These are phyloP conservation scores for Penicillium palitans DNA, from an alignment of 2,329 filamentous ascomycete species.

Conservation along the genomic window DNA sequence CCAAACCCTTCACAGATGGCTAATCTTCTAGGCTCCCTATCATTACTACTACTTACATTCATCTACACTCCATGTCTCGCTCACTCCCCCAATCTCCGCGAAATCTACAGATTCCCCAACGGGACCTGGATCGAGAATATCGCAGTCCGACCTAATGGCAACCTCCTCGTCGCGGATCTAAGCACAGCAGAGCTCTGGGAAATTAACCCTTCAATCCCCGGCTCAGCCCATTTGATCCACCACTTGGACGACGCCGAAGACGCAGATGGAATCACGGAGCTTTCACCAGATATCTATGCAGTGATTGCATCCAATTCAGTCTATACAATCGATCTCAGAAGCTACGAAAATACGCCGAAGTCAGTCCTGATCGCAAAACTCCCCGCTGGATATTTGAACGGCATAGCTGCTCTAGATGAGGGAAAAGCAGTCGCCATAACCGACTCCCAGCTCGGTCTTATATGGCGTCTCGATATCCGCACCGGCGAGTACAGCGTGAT, in stretches of 20 bases:
- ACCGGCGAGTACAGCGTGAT: constrained; percentile 16
- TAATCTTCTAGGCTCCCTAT: neutral
- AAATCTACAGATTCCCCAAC: constrained; percentile 27
- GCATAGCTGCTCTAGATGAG: constrained; percentile 15
- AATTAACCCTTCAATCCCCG: constrained; percentile 3
- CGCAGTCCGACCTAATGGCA: constrained; percentile 33
- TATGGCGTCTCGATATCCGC: constrained; percentile 18
- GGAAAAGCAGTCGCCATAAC: constrained; percentile 14
- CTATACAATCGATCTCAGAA: constrained; percentile 18
- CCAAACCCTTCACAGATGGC: neutral
- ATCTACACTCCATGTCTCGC: neutral
- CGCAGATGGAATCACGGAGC: constrained; percentile 16
- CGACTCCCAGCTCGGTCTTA: constrained; percentile 14
- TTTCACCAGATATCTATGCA: constrained; percentile 18
- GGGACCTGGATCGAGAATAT: constrained; percentile 39
- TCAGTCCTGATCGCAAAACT: constrained; percentile 11
- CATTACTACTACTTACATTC: neutral
- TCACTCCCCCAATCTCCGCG: neutral
- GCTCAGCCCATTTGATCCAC: constrained; percentile 11
- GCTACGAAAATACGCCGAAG: neutral
- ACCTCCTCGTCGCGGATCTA: constrained; percentile 32
- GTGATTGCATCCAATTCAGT: constrained; percentile 19
- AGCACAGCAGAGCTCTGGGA: constrained; percentile 21
- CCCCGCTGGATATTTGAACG: constrained; percentile 18
- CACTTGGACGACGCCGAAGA: constrained; percentile 14